These are phyloP conservation scores for Venturia oleaginea DNA, from an alignment of 2,329 filamentous ascomycete species.

Conservation along the genomic window DNA sequence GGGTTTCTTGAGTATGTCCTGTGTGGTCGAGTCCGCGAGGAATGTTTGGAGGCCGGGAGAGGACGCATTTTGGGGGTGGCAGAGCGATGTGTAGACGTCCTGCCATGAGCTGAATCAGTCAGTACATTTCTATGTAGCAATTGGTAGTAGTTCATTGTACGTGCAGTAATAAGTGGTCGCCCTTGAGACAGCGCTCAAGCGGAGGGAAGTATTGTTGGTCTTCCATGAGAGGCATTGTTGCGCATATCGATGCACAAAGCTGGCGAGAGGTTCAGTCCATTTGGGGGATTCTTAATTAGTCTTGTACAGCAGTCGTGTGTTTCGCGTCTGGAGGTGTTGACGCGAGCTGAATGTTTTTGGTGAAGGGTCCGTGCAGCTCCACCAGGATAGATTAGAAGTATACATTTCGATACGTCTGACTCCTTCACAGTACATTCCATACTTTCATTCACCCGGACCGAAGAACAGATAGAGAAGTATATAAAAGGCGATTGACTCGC, in stretches of 20 bases:
- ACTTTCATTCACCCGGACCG: neutral
- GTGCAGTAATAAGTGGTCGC: conserved; percentile 72
- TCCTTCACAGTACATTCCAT: neutral
- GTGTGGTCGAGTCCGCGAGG: conserved; percentile 59
- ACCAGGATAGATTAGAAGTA: neutral
- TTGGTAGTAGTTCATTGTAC: conserved; percentile 29
- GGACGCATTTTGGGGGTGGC: conserved; percentile 42
- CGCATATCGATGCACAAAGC: neutral
- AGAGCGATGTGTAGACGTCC: conserved; percentile 45
- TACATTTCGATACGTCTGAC: neutral
- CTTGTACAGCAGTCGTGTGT: neutral
- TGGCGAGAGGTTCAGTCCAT: neutral
- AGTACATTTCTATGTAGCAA: neutral
- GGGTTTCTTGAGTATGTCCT: conserved; percentile 59
- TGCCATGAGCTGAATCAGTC: conserved; percentile 49
- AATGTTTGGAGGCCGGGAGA: conserved; percentile 52
- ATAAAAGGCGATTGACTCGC: neutral
- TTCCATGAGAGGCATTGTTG: conserved; percentile 27
- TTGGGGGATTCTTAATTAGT: neutral
- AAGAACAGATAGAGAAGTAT: neutral
- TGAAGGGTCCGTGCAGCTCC: neutral
- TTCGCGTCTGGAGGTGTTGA: neutral
- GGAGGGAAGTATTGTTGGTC: conserved; percentile 72
- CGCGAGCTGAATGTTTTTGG: neutral
- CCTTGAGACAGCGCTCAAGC: conserved; percentile 74